These are phyloP conservation scores for Aphanoascus verrucosus DNA, from an alignment of 2,329 filamentous ascomycete species.

Conservation along the genomic window DNA sequence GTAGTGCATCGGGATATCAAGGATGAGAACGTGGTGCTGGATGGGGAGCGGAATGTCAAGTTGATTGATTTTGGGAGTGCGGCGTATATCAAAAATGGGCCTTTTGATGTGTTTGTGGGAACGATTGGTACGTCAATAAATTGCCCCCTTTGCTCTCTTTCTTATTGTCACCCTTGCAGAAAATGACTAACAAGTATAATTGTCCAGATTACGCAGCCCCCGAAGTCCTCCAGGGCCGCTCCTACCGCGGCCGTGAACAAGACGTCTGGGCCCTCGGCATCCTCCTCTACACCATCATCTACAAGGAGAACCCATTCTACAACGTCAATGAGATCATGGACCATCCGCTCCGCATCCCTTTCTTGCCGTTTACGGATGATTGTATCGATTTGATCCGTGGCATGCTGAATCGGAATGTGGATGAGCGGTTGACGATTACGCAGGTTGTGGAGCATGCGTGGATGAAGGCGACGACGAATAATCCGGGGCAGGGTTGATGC, in stretches of 20 bases:
- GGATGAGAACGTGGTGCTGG: constrained; percentile 93
- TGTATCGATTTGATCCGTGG: constrained; percentile 82
- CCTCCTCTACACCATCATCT: constrained; percentile 93
- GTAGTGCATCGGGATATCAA: constrained; percentile 98
- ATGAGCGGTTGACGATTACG: constrained; percentile 70
- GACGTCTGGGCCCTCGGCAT: constrained; percentile 98
- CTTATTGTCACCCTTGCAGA: background rate
- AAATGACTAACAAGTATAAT: constrained; percentile 1
- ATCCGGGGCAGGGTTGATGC: background rate
- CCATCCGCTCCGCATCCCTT: constrained; percentile 83
- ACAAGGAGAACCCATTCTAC: constrained; percentile 99
- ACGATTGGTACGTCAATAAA: constrained; percentile 91
- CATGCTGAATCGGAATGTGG: constrained; percentile 88
- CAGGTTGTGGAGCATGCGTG: constrained; percentile 85
- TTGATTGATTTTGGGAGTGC: constrained; percentile 97
- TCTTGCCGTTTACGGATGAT: constrained; percentile 54
- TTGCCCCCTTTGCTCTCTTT: background rate
- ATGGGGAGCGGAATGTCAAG: constrained; percentile 91
- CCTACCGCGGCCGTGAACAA: constrained; percentile 92
- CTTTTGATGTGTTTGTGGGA: constrained; percentile 97
- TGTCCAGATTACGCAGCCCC: constrained; percentile 83
- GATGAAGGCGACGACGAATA: constrained; percentile 33
- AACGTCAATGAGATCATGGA: constrained; percentile 99
- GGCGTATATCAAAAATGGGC: constrained; percentile 94
- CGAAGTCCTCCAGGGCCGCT: constrained; percentile 86